phyloP scores from a whole-genome alignment of 768 basidiomycete species.

The Suillus brevipes region DNA sequence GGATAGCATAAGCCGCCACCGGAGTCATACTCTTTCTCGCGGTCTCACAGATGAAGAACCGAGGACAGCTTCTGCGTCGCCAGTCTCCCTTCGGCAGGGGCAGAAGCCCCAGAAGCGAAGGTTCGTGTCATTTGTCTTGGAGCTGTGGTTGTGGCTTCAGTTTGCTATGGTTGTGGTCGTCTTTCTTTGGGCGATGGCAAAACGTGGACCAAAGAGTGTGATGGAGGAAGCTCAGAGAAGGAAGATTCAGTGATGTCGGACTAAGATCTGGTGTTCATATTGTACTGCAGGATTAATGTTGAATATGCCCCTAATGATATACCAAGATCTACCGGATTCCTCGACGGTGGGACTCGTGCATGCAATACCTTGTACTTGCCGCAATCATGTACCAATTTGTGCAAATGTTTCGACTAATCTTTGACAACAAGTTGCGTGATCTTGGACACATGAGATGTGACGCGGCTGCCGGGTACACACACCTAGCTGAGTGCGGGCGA shows the following conservation, averaged over 20 bases:
- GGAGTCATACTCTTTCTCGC: constrained; percentile 15
- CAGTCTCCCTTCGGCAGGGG: constrained; percentile 6
- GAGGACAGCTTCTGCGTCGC: constrained; percentile 6
- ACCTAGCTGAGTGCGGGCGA: neutral
- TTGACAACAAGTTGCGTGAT: neutral
- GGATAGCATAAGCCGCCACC: constrained; percentile 37
- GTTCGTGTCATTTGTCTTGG: constrained; percentile 52
- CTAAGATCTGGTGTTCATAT: constrained; percentile 8
- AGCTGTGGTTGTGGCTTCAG: constrained; percentile 85
- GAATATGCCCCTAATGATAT: constrained; percentile 14
- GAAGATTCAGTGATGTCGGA: constrained; percentile 19
- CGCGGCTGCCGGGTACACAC: neutral
- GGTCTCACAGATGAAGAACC: constrained; percentile 8
- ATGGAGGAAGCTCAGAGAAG: constrained; percentile 45
- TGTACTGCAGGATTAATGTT: constrained; percentile 19
- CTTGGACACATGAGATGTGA: neutral
- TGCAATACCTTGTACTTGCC: neutral
- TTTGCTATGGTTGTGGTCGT: constrained; percentile 72
- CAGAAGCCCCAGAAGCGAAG: constrained; percentile 32
- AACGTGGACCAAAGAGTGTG: constrained; percentile 70
- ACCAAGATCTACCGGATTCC: neutral
- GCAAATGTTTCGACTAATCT: neutral
- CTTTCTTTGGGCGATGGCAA: constrained; percentile 81
- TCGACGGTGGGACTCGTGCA: neutral
- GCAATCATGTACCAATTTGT: neutral